Conservation (phyloP, 2,329 filamentous ascomycete genomes). For the Diplodia corticola region DNA sequence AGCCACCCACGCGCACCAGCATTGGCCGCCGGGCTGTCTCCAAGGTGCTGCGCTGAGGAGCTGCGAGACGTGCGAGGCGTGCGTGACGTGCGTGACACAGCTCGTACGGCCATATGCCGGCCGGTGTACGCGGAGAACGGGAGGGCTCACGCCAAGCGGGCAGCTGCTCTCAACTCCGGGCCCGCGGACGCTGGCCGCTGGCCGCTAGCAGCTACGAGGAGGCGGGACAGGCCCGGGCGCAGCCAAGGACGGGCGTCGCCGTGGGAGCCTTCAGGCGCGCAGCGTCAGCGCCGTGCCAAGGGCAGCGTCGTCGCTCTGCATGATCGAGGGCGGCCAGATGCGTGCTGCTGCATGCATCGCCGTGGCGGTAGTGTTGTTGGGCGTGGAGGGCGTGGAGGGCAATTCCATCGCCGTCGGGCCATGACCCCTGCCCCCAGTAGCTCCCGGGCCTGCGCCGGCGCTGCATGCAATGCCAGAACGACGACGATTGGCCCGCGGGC, state of each 20-base stretch:
- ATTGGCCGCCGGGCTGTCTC: neutral
- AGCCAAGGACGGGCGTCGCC: neutral
- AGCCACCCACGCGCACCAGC: neutral
- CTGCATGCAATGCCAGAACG: constrained; percentile 17
- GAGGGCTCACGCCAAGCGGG: constrained; percentile 1
- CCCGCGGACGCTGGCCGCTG: neutral
- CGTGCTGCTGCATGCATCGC: neutral
- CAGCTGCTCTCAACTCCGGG: constrained; percentile 5
- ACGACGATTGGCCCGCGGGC: neutral
- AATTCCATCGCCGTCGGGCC: neutral
- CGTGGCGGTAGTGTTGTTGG: neutral
- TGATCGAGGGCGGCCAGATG: constrained; percentile 9
- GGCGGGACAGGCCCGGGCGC: constrained; percentile 10
- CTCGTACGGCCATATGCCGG: constrained; percentile 18
- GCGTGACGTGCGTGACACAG: constrained; percentile 12
- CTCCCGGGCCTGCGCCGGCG: neutral
- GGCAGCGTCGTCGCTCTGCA: constrained; percentile 12
- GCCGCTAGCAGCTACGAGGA: too few species aligned
- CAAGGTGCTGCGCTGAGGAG: neutral
- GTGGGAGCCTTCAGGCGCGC: neutral
- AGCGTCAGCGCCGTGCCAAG: constrained; percentile 11
- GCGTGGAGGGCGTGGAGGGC: neutral
- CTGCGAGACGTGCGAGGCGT: too few species aligned
- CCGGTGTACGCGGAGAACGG: neutral
- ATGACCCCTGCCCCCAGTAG: neutral